These are phyloP conservation scores for Wickerhamiella slavikovae DNA, from an alignment of 805 yeast species.

Conservation along the genomic window DNA sequence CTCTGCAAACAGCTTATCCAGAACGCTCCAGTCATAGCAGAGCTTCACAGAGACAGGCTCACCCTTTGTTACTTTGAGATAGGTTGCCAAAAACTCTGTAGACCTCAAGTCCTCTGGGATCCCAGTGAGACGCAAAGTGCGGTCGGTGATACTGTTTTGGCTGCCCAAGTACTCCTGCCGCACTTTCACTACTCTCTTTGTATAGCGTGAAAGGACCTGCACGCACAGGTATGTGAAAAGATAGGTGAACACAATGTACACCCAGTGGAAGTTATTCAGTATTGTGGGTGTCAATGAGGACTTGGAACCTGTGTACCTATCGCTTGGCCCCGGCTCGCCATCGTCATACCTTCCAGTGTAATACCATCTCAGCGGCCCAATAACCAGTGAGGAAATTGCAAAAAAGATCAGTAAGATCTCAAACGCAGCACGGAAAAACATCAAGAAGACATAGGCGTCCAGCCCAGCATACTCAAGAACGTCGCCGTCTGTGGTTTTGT, in stretches of 20 bases:
- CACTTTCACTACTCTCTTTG: constrained; percentile 50
- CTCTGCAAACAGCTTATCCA: constrained; percentile 43
- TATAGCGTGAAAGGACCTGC: constrained; percentile 29
- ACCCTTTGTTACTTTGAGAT: constrained; percentile 62
- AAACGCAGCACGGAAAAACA: constrained; percentile 78
- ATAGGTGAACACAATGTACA: constrained; percentile 73
- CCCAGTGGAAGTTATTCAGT: constrained; percentile 41
- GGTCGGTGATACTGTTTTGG: constrained; percentile 76
- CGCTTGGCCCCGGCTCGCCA: constrained; percentile 13
- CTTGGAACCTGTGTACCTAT: neutral
- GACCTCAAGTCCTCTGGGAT: constrained; percentile 67
- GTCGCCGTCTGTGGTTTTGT: constrained; percentile 47
- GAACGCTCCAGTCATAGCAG: constrained; percentile 68
- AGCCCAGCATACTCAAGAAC: constrained; percentile 78
- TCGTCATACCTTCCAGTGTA: constrained; percentile 63
- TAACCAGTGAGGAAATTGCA: constrained; percentile 47
- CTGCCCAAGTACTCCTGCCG: constrained; percentile 68
- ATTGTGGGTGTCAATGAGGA: no score
- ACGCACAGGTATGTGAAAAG: constrained; percentile 46
- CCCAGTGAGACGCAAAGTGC: constrained; percentile 75
- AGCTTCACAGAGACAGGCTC: constrained; percentile 56
- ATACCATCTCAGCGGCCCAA: constrained; percentile 69
- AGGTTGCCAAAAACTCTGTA: constrained; percentile 46
- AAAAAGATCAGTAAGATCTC: constrained; percentile 43
- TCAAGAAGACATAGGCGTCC: constrained; percentile 82